These are phyloP conservation scores for Sicyos baderoa DNA, from an alignment of 306 rosid species.

Conservation along the genomic window DNA sequence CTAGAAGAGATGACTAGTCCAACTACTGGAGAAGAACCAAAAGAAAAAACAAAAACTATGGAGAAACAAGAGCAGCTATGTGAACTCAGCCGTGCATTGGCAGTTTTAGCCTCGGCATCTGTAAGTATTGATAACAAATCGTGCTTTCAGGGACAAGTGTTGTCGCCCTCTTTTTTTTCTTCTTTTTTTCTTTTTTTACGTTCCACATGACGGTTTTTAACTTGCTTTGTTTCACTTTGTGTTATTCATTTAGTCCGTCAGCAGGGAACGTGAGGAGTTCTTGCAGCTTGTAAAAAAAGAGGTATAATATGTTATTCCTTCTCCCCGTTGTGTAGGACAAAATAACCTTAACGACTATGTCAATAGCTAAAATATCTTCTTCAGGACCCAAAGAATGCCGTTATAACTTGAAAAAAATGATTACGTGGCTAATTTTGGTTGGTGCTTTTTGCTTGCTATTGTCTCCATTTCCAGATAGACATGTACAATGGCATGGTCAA, in stretches of 20 bases:
- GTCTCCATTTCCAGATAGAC: conserved; percentile 48
- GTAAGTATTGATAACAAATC: conserved; percentile 43
- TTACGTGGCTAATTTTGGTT: neutral
- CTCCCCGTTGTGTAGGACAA: neutral
- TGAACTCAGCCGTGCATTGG: conserved; percentile 86
- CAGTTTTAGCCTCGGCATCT: conserved; percentile 95
- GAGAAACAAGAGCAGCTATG: conserved; percentile 87
- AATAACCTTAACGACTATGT: too few species aligned
- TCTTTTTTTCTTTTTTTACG: neutral
- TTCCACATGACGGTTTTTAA: neutral
- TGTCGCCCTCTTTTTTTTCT: neutral
- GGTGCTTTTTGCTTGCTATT: conserved; percentile 8
- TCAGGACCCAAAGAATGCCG: neutral
- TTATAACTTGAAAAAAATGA: neutral
- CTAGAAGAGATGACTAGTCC: conserved; percentile 69
- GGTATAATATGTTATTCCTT: conserved; percentile 33
- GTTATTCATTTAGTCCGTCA: conserved; percentile 65
- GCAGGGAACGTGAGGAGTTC: conserved; percentile 91
- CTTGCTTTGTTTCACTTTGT: conserved; percentile 16
- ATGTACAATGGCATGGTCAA: conserved; percentile 82
- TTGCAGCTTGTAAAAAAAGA: conserved; percentile 83
- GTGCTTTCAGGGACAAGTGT: neutral
- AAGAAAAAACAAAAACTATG: conserved; percentile 49
- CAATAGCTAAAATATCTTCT: neutral
- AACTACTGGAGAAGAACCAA: conserved; percentile 61